Evolutionary conservation across 306 rosid species (phyloP).

Genomic region (Prosopis cineraria): DNA sequence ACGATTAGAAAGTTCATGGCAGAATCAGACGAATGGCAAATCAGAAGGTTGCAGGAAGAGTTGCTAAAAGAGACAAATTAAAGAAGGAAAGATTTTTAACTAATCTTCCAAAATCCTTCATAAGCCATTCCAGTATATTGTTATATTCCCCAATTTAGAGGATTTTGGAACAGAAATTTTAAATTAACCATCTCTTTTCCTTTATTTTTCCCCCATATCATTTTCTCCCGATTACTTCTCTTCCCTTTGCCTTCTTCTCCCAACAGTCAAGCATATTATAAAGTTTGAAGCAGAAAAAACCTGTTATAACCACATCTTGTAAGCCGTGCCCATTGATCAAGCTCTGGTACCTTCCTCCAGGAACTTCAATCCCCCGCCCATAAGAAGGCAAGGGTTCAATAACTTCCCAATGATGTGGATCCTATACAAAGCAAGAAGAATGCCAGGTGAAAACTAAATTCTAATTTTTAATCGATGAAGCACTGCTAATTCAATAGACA

Average conservation of each 20-base stretch:
- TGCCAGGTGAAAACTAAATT: slow-evolving; percentile 19
- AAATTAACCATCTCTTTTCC: not conserved
- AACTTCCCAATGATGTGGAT: slow-evolving; percentile 78
- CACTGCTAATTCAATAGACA: not conserved
- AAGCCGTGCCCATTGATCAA: slow-evolving; percentile 84
- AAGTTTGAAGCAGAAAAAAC: slow-evolving; percentile 39
- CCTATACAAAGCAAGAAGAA: slow-evolving; percentile 50
- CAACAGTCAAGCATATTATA: not conserved
- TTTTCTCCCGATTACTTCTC: not conserved
- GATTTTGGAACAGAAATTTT: not conserved
- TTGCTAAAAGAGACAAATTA: not conserved
- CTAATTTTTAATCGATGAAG: not conserved
- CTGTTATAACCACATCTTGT: slow-evolving; percentile 89
- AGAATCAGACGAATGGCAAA: slow-evolving; percentile 12
- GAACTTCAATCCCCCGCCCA: slow-evolving; percentile 88
- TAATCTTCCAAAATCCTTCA: not conserved
- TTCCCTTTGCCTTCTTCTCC: not conserved
- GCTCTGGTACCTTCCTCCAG: slow-evolving; percentile 81
- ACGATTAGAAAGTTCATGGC: slow-evolving; percentile 31
- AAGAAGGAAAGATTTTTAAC: not conserved
- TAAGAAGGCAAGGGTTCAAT: slow-evolving; percentile 90
- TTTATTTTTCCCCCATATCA: not conserved
- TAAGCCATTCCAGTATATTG: not conserved
- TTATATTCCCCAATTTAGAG: not conserved
- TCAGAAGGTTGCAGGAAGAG: not conserved